Evolutionary conservation across 768 basidiomycete genomes (phyloP), one percentile per base, ranked within the genome.

Genomic region (Lactarius indigo): DNA sequence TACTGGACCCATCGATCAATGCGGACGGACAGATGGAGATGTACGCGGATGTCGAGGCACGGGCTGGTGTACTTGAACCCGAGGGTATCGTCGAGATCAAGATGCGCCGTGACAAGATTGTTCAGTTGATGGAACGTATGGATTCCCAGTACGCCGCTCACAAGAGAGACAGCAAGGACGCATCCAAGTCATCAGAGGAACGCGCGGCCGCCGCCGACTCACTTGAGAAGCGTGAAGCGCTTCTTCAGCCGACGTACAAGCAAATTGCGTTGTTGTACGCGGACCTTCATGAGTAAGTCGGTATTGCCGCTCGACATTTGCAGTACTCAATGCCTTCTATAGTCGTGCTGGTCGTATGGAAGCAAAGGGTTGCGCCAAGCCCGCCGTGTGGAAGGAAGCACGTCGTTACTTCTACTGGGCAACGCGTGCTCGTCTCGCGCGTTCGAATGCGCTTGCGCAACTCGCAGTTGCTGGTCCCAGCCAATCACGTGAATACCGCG

Each of bases 11-110:
- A 33, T 92, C 93, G 20, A 98, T 99, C 82, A 98, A 98, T 79
- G 81, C 89, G 2, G 88, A 92, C 72, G 71, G 70, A 28, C 94
- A 97, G 77, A 97, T 99, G 96, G 91, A 97, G 79, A 98, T 99
- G 96, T 98, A 95, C 73, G 96, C 96, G 30, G 97, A 98, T 74
- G 87, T 91, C 55, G 96, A 97, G 9, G 87, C 97, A 26, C 90
- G 97, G 64, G 97, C 95, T 55, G 97, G 97, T 82, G 94, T 99
- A 35, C 82, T 93, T 55, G 97, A 99, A 76, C 92, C 97, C 2
- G 97, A 98, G 79, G 97, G 97, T 77, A 87, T 98, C 74, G 84
- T 98, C 64, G 97, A 98, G 78, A 96, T 97, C 82, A 96, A 96
- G 84, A 87, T 98, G 87, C 90, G 97, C 69, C 89, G 93, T 55